A percentile compares a stretch with the other conserved stretches of the same genome.
Conservation (phyloP, 805 yeast species). For the Ogataea sp. region DNA sequence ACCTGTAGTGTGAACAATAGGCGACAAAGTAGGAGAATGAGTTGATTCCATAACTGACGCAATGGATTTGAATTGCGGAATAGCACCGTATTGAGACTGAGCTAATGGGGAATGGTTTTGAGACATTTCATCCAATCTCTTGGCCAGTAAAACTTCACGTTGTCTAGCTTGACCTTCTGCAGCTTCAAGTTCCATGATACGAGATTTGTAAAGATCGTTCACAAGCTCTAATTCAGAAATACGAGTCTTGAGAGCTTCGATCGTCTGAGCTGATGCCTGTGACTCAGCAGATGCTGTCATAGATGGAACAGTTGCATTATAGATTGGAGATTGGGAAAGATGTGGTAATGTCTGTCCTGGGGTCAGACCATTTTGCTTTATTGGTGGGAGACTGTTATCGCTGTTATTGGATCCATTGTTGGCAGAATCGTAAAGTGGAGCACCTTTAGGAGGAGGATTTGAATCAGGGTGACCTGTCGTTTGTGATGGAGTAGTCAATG, state of each 20-base stretch:
- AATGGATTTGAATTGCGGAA: conserved; percentile 1
- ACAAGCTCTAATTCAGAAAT: conserved; percentile 86
- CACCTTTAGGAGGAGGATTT: conserved; percentile 1
- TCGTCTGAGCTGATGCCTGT: not conserved
- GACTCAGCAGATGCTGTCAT: not conserved
- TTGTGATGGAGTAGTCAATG: conserved; percentile 7
- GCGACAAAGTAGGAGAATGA: not conserved
- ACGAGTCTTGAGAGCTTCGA: conserved; percentile 49
- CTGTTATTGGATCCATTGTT: not conserved
- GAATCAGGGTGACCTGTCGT: conserved; percentile 2
- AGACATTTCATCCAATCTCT: conserved; percentile 38
- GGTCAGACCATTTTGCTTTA: conserved; percentile 2
- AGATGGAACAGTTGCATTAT: not conserved
- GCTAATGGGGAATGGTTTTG: not conserved
- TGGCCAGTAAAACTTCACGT: conserved; percentile 39
- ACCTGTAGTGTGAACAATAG: too few relatives aligned
- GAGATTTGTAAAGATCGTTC: conserved; percentile 76
- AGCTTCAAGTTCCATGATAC: conserved; percentile 77
- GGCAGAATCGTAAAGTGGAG: conserved; percentile 2
- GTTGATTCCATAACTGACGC: not conserved
- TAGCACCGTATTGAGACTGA: too few relatives aligned
- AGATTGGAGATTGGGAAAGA: conserved; percentile 1
- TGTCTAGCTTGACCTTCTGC: conserved; percentile 48
- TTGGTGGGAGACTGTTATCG: not conserved
- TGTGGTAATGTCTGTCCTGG: not conserved